Conservation (phyloP, 306 rosid species). For the Abrus precatorius region DNA sequence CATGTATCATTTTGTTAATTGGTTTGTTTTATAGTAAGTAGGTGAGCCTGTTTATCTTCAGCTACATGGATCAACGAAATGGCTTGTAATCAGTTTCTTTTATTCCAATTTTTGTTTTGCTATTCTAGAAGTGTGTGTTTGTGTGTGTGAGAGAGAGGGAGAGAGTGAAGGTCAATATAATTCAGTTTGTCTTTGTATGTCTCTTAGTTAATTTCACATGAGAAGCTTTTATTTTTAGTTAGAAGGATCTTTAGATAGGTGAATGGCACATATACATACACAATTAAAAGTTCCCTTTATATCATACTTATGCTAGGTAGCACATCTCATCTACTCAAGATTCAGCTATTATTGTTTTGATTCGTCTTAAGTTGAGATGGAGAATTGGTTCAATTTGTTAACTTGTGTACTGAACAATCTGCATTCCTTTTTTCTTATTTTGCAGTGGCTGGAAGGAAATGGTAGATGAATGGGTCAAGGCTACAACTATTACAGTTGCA, state of each 20-base stretch:
- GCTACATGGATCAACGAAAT: conserved; percentile 23
- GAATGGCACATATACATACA: not conserved
- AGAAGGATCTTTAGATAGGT: conserved; percentile 12
- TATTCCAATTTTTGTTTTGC: conserved; percentile 1
- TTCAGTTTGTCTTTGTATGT: conserved; percentile 9
- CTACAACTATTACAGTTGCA: conserved; percentile 55
- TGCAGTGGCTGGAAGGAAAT: conserved; percentile 81
- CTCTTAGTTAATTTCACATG: conserved; percentile 27
- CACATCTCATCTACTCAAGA: not conserved
- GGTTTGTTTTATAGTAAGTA: conserved; percentile 32
- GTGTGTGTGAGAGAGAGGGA: not conserved
- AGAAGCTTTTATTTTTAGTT: conserved; percentile 2
- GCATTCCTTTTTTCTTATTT: conserved; percentile 40
- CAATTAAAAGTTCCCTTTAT: not conserved
- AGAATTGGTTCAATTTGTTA: conserved; percentile 20
- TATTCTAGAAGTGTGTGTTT: not conserved
- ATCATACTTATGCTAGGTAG: conserved; percentile 13
- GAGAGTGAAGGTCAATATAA: not conserved
- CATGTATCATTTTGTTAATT: not conserved
- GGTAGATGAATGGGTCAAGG: conserved; percentile 86
- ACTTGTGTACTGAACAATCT: conserved; percentile 10
- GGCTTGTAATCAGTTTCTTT: conserved; percentile 6
- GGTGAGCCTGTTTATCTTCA: conserved; percentile 20
- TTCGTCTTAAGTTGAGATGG: conserved; percentile 2
- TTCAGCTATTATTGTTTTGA: conserved; percentile 9